phyloP scores from a whole-genome alignment of 257 asterid species.

The Petrea volubilis region DNA sequence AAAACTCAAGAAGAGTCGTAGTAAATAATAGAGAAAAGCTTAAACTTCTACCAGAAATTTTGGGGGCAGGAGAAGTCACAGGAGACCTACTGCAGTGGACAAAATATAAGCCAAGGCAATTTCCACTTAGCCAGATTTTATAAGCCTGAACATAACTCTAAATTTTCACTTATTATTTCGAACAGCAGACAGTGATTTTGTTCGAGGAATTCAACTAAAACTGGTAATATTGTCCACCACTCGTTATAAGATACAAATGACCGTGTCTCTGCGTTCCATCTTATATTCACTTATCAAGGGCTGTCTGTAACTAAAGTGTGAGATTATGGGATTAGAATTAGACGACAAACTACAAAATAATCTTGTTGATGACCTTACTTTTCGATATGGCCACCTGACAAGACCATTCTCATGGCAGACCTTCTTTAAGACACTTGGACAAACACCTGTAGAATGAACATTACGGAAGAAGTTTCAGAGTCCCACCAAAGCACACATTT shows the following conservation, averaged over 20 bases:
- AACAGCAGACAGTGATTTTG: no score
- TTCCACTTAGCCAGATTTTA: background rate
- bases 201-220: background rate
- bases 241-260: background rate
- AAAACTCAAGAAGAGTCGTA: no score
- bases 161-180: background rate
- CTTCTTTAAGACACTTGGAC: slow-evolving; percentile 55
- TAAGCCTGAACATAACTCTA: background rate
- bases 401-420: slow-evolving; percentile 71
- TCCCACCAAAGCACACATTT: background rate
- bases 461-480: background rate
- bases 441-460: slow-evolving; percentile 55
- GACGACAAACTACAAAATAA: background rate
- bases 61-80: background rate
- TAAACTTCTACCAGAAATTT: background rate
- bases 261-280: background rate
- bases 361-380: slow-evolving; percentile 35
- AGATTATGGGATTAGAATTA: background rate
- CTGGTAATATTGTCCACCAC: background rate
- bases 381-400: slow-evolving; percentile 67
- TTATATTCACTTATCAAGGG: background rate
- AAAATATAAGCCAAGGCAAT: no score
- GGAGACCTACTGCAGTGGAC: background rate
- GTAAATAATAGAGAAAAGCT: no score
- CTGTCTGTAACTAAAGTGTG: no score